These are phyloP conservation scores for Coprinopsis cinerea DNA, from an alignment of 768 basidiomycete species.

Conservation along the genomic window DNA sequence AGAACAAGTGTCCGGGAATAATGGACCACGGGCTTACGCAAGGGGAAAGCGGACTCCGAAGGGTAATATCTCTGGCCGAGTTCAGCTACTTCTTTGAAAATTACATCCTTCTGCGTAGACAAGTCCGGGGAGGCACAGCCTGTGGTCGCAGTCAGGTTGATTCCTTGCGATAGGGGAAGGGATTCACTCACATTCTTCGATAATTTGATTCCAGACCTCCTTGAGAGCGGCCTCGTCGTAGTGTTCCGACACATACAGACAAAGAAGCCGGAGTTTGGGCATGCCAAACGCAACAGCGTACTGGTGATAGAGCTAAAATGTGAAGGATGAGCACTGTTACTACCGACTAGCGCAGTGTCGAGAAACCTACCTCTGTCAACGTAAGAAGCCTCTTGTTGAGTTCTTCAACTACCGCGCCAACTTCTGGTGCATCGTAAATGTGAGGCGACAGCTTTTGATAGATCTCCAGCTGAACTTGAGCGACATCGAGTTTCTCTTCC, in stretches of 20 bases:
- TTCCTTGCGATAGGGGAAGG: no score
- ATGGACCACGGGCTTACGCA: conserved; percentile 50
- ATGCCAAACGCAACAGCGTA: conserved; percentile 87
- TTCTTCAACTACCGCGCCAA: conserved; percentile 56
- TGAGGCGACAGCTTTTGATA: conserved; percentile 62
- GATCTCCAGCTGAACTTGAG: conserved; percentile 93
- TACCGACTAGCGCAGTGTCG: neutral
- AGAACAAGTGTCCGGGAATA: neutral
- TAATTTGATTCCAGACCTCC: conserved; percentile 85
- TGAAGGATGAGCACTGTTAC: neutral
- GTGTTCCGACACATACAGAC: conserved; percentile 91
- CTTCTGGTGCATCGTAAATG: conserved; percentile 52
- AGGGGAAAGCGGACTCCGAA: conserved; percentile 84
- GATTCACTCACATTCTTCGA: conserved; percentile 63
- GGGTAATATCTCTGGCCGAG: conserved; percentile 86
- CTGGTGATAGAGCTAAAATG: conserved; percentile 70
- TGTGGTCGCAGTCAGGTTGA: conserved; percentile 5
- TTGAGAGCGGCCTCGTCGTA: conserved; percentile 75
- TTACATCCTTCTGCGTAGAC: conserved; percentile 49
- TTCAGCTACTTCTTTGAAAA: conserved; percentile 59
- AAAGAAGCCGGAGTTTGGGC: conserved; percentile 77
- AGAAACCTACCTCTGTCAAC: conserved; percentile 70
- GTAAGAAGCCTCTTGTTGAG: conserved; percentile 60
- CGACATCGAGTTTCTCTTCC: conserved; percentile 95
- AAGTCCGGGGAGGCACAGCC: conserved; percentile 55